A percentile compares a stretch with the other conserved stretches of the same genome.
These are phyloP conservation scores for Cladosporium halotolerans DNA, from an alignment of 2,329 filamentous ascomycete genomes.

Conservation along the genomic window DNA sequence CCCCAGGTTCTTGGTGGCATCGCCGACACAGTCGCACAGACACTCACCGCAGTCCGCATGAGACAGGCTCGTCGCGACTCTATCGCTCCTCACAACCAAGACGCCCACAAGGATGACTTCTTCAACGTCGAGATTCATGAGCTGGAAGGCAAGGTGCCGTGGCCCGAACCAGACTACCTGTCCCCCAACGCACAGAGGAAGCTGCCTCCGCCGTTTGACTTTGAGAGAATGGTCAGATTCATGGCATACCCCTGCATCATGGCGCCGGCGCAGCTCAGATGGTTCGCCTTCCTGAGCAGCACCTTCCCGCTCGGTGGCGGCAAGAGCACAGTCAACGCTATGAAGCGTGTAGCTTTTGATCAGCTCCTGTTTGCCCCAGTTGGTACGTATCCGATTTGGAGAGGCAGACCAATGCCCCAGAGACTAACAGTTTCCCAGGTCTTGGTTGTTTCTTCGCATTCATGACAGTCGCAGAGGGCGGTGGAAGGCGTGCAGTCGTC, in stretches of 20 bases:
- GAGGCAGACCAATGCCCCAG: background rate
- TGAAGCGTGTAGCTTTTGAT: slow-evolving; percentile 88
- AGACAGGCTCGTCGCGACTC: slow-evolving; percentile 40
- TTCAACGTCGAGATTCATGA: slow-evolving; percentile 85
- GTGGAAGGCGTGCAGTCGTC: slow-evolving; percentile 69
- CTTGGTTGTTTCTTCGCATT: slow-evolving; percentile 86
- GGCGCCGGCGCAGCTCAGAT: slow-evolving; percentile 91
- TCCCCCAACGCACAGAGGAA: slow-evolving; percentile 46
- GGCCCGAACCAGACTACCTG: slow-evolving; percentile 59
- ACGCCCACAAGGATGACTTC: slow-evolving; percentile 58
- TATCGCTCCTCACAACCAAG: slow-evolving; percentile 49
- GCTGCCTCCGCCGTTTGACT: slow-evolving; percentile 82
- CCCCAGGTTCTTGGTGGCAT: slow-evolving; percentile 77
- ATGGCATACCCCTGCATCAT: slow-evolving; percentile 97
- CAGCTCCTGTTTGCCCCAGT: slow-evolving; percentile 83
- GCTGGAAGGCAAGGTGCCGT: slow-evolving; percentile 71
- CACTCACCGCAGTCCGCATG: slow-evolving; percentile 75
- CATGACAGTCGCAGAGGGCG: slow-evolving; percentile 94
- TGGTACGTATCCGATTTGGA: background rate
- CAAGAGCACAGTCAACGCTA: slow-evolving; percentile 58
- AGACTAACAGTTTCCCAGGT: slow-evolving; percentile 39
- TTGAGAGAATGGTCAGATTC: slow-evolving; percentile 87
- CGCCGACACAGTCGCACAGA: slow-evolving; percentile 92
- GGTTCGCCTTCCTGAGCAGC: slow-evolving; percentile 80
- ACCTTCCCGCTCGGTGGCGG: slow-evolving; percentile 58